phyloP scores from a whole-genome alignment of 768 basidiomycete species.

The Phylloporus sp. region DNA sequence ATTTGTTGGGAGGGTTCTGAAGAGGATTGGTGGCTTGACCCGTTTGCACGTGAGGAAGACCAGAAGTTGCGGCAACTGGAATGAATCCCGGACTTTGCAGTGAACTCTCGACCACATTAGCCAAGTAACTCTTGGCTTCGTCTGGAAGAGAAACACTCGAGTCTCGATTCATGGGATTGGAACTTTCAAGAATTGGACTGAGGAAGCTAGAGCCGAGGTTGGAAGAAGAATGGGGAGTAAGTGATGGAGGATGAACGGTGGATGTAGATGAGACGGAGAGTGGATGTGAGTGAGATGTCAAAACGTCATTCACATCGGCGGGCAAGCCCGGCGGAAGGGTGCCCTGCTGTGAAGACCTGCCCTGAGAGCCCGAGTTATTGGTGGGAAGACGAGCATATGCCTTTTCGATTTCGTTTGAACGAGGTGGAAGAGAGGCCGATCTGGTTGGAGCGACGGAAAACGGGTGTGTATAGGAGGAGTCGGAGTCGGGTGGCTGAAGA shows the following conservation, averaged over 20 bases:
- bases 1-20: conserved; percentile 10
- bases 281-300: conserved; percentile 9
- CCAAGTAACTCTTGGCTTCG: conserved; percentile 69
- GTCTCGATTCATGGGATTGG: conserved; percentile 48
- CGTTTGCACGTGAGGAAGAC: not conserved
- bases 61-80: not conserved
- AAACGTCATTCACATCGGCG: not conserved
- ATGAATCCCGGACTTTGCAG: conserved; percentile 41
- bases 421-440: conserved; percentile 25
- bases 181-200: conserved; percentile 28
- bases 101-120: conserved; percentile 63
- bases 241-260: conserved; percentile 10
- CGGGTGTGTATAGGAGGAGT: not conserved
- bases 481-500: conserved; percentile 2
- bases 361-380: conserved; percentile 2
- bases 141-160: conserved; percentile 70
- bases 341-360: conserved; percentile 8
- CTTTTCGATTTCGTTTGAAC: conserved; percentile 12
- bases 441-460: conserved; percentile 20
- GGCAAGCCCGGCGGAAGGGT: not conserved
- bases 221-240: conserved; percentile 20
- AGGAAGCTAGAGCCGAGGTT: conserved; percentile 11
- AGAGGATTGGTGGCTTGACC: not conserved
- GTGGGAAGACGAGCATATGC: not conserved
- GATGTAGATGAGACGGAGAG: conserved; percentile 15